Conservation (phyloP, 176 grass and related monocot genomes). For the Triticum dicoccoides region DNA sequence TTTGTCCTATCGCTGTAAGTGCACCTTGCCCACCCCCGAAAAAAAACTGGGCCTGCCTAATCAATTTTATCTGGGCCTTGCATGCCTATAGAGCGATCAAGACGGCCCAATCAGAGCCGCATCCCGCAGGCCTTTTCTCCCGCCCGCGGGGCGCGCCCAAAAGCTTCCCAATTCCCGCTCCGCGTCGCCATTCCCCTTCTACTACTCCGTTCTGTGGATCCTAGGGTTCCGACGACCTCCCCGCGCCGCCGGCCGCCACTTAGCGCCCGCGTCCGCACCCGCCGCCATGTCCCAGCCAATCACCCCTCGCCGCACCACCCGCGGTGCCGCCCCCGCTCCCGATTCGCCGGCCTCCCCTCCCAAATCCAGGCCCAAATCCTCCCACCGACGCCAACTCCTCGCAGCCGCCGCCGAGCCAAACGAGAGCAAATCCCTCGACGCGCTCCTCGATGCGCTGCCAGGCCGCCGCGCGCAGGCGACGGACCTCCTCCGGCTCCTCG, state of each 20-base stretch:
- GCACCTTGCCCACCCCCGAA: too few species aligned
- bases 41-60: too few species aligned
- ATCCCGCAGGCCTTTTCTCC: not conserved
- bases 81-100: too few species aligned
- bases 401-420: not conserved
- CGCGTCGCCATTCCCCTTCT: conserved; percentile 24
- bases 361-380: conserved; percentile 34
- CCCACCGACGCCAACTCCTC: conserved; percentile 8
- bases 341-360: conserved; percentile 19
- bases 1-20: too few species aligned
- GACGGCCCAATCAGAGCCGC: not conserved
- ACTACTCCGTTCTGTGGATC: not conserved
- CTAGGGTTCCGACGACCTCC: conserved; percentile 33
- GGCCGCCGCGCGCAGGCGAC: conserved; percentile 53
- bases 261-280: not conserved
- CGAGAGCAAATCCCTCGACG: not conserved
- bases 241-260: not conserved
- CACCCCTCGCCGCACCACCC: conserved; percentile 46
- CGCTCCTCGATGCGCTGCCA: conserved; percentile 37
- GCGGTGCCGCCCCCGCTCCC: not conserved
- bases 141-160: conserved; percentile 2
- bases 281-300: conserved; percentile 42
- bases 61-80: too few species aligned
- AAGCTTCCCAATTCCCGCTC: not conserved
- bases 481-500: conserved; percentile 66